Evolutionary conservation across 108 stramenopile genomes (phyloP).

Genomic region (Skeletonema grethae): DNA sequence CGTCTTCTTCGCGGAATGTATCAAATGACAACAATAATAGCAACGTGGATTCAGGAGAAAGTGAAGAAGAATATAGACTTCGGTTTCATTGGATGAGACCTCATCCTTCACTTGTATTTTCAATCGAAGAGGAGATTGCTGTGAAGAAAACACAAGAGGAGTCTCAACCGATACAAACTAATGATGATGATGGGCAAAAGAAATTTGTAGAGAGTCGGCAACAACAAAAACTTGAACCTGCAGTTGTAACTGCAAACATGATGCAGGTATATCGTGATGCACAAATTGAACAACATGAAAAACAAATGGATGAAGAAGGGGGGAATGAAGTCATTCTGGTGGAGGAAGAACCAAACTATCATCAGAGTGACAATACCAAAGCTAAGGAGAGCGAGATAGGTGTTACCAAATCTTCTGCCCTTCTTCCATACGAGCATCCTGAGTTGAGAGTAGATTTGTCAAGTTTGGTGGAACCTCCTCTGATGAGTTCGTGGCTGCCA

Average conservation of each 20-base stretch:
- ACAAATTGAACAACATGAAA: slow-evolving; percentile 13
- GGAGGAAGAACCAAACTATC: background rate
- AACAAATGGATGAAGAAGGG: background rate
- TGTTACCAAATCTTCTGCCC: background rate
- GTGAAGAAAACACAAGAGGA: background rate
- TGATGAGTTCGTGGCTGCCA: slow-evolving; percentile 42
- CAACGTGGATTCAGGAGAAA: background rate
- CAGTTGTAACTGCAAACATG: slow-evolving; percentile 15
- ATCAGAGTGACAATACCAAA: background rate
- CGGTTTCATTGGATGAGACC: slow-evolving; percentile 48
- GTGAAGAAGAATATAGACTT: slow-evolving; percentile 31
- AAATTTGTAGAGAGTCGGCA: background rate
- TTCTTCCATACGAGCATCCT: slow-evolving; percentile 30
- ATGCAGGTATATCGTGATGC: slow-evolving; percentile 25
- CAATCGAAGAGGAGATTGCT: slow-evolving; percentile 5
- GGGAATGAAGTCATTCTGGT: background rate
- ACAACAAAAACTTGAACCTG: slow-evolving; percentile 9
- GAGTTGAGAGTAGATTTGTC: slow-evolving; percentile 33
- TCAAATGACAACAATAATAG: background rate
- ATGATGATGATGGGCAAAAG: background rate
- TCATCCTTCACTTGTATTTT: slow-evolving; percentile 33
- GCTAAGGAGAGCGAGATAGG: background rate
- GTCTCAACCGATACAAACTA: background rate
- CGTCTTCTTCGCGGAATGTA: background rate
- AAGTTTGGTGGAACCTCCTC: slow-evolving; percentile 39